Base-by-base conservation (phyloP, 331 rosid species). In the Dryas integrifolia region DNA sequence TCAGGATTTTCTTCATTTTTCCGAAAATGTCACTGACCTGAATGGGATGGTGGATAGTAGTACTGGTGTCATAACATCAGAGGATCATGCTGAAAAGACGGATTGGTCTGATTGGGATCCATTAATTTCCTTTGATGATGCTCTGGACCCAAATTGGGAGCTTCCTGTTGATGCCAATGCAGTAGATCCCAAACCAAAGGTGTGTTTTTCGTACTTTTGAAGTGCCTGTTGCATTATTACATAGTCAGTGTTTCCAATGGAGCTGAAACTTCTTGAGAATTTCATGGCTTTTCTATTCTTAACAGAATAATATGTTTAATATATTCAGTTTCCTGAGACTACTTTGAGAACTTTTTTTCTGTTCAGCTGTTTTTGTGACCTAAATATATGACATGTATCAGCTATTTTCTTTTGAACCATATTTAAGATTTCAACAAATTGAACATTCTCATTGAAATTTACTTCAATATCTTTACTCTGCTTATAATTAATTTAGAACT, bases 81-180 rank as follows among this genome's bases (percentile, higher is more conserved):
- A 80, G 14, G 91, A 83, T 53, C 86, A 74, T 61, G 72, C 79
- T 41, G 86, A 81, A 72, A 84, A 76, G 83, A 45, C 86, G 58
- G 89, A 86, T 73, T 83, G 88, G 81, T 89, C 84, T 14, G 83
- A 86, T 74, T 91, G 97, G 98, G 97, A 85, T 77, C 88, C 75
- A 49, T 80, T 87, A 68, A 93, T 89, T 79, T 78, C 92, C 0
- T 86, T 81, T 67, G 86, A 88, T 48, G 96, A 84, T 63, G 67
- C 78, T 14, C 55, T 82, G 77, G 88, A 69, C 58, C 87, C 85
- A 57, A 84, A 82, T 78, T 94, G 95, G 92, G 96, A 88, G 69
- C 87, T 94, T 69, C 89, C 90, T 10, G 73, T 73, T 67, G 90
- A 84, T 78, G 88, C 69, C 73, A 76, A 71, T 72, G 74, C 61